Percentiles rank a stretch among this genome's conserved stretches.
Conservation (phyloP, 2,329 filamentous ascomycete species). For the Alternaria atra region DNA sequence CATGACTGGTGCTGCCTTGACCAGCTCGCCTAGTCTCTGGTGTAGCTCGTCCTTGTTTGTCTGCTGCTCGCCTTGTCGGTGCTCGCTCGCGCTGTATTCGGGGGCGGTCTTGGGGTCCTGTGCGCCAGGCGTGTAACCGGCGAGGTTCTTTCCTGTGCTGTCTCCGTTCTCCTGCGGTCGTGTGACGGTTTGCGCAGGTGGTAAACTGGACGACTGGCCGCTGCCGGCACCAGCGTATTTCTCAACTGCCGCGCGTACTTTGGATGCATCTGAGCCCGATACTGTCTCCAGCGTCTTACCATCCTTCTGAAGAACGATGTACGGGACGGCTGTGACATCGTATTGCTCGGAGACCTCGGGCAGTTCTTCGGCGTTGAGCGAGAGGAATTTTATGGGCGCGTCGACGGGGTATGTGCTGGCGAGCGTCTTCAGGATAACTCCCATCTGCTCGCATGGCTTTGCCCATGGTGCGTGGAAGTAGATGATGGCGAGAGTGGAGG, state of each 20-base stretch:
- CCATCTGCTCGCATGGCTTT: constrained; percentile 94
- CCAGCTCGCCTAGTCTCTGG: constrained; percentile 80
- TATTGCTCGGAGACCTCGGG: constrained; percentile 91
- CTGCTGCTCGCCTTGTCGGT: constrained; percentile 35
- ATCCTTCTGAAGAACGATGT: constrained; percentile 82
- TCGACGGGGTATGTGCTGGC: constrained; percentile 82
- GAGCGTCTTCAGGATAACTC: constrained; percentile 82
- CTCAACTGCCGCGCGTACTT: constrained; percentile 87
- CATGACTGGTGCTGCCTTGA: constrained; percentile 97
- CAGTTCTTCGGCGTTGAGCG: constrained; percentile 92
- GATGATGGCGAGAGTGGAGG: constrained; percentile 79
- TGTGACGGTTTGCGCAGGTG: constrained; percentile 54
- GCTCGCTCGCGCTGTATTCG: constrained; percentile 54
- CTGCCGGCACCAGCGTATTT: constrained; percentile 69
- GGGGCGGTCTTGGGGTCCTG: constrained; percentile 59
- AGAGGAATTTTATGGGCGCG: constrained; percentile 81
- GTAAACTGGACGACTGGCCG: constrained; percentile 52
- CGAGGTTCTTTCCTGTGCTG: constrained; percentile 52
- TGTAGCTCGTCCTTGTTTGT: constrained; percentile 82
- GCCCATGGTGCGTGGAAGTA: constrained; percentile 99
- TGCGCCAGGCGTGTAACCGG: constrained; percentile 56
- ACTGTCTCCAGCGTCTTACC: constrained; percentile 82
- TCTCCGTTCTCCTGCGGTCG: constrained; percentile 52
- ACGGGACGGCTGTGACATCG: constrained; percentile 93
- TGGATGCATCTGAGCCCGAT: constrained; percentile 86